Conservation (phyloP, 23 red algal species). For the Gracilaria domingensis region DNA sequence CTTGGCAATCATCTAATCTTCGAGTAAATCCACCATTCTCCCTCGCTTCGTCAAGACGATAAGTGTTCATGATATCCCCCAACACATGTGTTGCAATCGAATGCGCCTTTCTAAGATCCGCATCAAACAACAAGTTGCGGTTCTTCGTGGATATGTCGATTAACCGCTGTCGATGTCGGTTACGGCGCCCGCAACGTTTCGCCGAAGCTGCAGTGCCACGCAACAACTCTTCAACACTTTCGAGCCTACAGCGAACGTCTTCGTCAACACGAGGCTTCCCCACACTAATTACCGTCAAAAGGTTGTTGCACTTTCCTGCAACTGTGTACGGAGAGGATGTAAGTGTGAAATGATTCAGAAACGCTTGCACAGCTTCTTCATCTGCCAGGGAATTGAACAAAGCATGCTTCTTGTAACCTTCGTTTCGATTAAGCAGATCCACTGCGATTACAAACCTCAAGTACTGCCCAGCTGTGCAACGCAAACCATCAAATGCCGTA, state of each 20-base stretch:
- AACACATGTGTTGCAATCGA: not conserved
- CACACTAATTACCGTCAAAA: not conserved
- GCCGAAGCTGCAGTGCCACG: not conserved
- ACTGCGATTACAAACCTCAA: not conserved
- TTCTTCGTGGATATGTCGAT: not conserved
- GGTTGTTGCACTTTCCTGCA: not conserved
- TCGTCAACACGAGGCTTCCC: not conserved
- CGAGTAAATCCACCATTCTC: not conserved
- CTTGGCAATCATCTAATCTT: not conserved
- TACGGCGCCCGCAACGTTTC: not conserved
- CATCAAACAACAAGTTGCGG: not conserved
- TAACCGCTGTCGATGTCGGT: not conserved
- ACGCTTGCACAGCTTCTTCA: not conserved
- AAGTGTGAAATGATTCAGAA: conserved; percentile 9
- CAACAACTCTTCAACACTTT: not conserved
- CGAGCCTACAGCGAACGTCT: not conserved
- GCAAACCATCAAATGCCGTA: not conserved
- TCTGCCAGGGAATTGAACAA: not conserved
- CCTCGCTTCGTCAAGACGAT: not conserved
- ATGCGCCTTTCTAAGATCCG: not conserved
- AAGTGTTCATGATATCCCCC: not conserved
- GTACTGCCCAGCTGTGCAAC: not conserved
- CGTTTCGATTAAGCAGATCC: not conserved
- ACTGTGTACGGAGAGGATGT: not conserved
- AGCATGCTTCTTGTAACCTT: not conserved